Percentiles rank a stretch among this genome's conserved stretches.
phyloP scores from a whole-genome alignment of 73 alveolate genomes.

The Loxodes magnus region DNA sequence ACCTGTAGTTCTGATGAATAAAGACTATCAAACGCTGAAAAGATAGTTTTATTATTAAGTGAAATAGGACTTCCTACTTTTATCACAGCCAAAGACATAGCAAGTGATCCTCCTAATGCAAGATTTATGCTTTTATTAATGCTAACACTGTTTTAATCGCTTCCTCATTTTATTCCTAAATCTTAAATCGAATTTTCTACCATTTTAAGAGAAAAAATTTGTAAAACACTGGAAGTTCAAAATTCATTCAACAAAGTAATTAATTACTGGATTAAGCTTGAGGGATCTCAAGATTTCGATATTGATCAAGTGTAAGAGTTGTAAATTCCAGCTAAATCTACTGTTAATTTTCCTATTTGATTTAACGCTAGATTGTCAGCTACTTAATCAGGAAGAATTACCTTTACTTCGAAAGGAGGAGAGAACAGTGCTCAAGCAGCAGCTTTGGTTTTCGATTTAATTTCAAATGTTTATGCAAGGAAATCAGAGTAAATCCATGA shows the following conservation, averaged over 20 bases:
- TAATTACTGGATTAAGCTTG: slow-evolving; percentile 88
- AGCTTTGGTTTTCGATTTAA: slow-evolving; percentile 90
- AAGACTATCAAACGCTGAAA: slow-evolving; percentile 49
- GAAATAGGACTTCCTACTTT: slow-evolving; percentile 71
- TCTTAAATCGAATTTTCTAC: slow-evolving; percentile 86
- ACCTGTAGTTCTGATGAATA: slow-evolving; percentile 53
- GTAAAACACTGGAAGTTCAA: slow-evolving; percentile 62
- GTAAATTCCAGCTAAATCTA: slow-evolving; percentile 70
- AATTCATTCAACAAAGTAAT: slow-evolving; percentile 87
- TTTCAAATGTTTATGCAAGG: slow-evolving; percentile 82
- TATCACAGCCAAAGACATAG: slow-evolving; percentile 51
- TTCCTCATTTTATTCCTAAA: slow-evolving; percentile 92
- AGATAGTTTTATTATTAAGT: slow-evolving; percentile 51
- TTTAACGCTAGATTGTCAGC: slow-evolving; percentile 77
- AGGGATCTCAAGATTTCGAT: slow-evolving; percentile 80
- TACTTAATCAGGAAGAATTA: slow-evolving; percentile 79
- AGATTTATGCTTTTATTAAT: slow-evolving; percentile 84
- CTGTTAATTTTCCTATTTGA: slow-evolving; percentile 76
- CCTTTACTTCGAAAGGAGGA: slow-evolving; percentile 75
- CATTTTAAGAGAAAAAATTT: slow-evolving; percentile 81
- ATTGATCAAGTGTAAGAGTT: slow-evolving; percentile 64
- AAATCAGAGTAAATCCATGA: slow-evolving; percentile 58
- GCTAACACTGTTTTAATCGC: slow-evolving; percentile 73
- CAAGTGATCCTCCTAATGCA: slow-evolving; percentile 91
- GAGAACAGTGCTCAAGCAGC: slow-evolving; percentile 93